phyloP scores from a whole-genome alignment of 345 rosid species.

The Dipteronia sinensis region DNA sequence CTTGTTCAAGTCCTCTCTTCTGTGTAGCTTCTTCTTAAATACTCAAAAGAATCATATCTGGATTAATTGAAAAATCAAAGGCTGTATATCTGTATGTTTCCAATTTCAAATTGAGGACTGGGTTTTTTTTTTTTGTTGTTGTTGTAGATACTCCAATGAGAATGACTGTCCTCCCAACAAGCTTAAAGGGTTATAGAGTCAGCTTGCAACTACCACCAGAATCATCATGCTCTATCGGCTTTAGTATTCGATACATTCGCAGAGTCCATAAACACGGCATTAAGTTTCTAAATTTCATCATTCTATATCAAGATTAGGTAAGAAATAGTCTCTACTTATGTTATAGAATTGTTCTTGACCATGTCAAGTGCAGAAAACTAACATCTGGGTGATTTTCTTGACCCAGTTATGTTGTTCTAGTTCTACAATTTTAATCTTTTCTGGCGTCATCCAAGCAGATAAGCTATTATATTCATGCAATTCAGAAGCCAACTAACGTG shows the following conservation, averaged over 20 bases:
- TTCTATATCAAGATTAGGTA: background rate
- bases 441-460: background rate
- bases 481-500: slow-evolving; percentile 6
- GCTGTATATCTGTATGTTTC: background rate
- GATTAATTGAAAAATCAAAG: background rate
- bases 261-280: background rate
- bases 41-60: background rate
- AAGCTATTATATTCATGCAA: background rate
- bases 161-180: background rate
- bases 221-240: background rate
- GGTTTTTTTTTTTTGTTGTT: background rate
- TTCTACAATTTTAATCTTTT: background rate
- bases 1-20: background rate
- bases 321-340: background rate
- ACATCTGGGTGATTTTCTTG: background rate
- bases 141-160: background rate
- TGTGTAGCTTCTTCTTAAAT: background rate
- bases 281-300: background rate
- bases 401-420: background rate
- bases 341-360: background rate
- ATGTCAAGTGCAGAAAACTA: slow-evolving; percentile 6
- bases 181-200: background rate
- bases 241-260: too few relatives aligned
- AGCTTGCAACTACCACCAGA: background rate
- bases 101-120: background rate